Evolutionary conservation across 1,284 basidiomycete species (phyloP).

Genomic region (Tylopilus sp.): DNA sequence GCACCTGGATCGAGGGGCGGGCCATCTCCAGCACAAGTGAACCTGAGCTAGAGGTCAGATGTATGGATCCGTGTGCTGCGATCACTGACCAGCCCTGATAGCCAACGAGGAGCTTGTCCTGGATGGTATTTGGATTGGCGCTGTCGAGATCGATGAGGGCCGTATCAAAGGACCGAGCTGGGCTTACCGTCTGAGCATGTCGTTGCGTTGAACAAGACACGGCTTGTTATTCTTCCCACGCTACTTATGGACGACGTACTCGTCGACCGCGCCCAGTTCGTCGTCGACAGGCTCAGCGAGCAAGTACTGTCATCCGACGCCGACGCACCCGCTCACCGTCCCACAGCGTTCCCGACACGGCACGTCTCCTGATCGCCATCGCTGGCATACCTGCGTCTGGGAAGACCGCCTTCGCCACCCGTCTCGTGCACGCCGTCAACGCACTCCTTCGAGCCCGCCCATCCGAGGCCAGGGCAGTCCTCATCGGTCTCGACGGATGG

Average conservation of each 20-base stretch:
- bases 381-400: slow-evolving; percentile 80
- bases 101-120: slow-evolving; percentile 75
- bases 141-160: slow-evolving; percentile 15
- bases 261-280: slow-evolving; percentile 29
- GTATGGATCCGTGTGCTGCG: background rate
- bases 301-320: background rate
- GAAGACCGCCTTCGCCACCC: slow-evolving; percentile 67
- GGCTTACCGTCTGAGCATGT: no score
- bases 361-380: slow-evolving; percentile 69
- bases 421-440: slow-evolving; percentile 41
- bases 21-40: slow-evolving; percentile 65
- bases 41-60: slow-evolving; percentile 41
- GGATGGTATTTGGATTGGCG: slow-evolving; percentile 51
- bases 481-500: slow-evolving; percentile 83
- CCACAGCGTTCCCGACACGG: slow-evolving; percentile 8
- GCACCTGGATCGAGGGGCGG: slow-evolving; percentile 55
- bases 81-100: slow-evolving; percentile 73
- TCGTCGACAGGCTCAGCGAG: slow-evolving; percentile 29
- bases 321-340: background rate
- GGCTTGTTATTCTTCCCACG: no score
- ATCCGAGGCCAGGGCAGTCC: slow-evolving; percentile 38
- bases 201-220: no score
- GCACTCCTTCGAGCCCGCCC: slow-evolving; percentile 22
- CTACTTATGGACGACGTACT: slow-evolving; percentile 35
- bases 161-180: no score